These are phyloP conservation scores for Hemerocallis citrina DNA, from an alignment of 106 monocot species.

Conservation along the genomic window DNA sequence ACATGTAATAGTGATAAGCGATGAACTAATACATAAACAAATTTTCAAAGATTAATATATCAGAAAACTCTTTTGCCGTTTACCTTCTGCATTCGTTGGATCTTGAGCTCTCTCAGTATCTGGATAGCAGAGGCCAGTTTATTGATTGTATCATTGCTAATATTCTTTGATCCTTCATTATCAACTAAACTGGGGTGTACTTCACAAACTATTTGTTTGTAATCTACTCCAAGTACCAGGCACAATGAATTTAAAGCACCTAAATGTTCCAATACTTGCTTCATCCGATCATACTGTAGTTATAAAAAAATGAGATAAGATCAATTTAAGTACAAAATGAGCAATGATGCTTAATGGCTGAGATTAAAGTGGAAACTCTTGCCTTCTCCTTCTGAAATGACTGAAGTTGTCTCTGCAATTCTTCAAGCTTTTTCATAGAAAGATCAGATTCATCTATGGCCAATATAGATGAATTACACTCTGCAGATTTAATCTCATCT, in stretches of 20 bases:
- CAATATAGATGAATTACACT: constrained; percentile 13
- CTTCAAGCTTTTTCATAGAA: constrained; percentile 60
- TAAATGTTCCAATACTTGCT: constrained; percentile 50
- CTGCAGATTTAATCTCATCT: constrained; percentile 37
- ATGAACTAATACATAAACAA: no score
- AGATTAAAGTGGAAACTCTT: not conserved
- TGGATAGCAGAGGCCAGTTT: constrained; percentile 33
- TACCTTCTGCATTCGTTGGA: constrained; percentile 88
- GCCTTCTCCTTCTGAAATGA: constrained; percentile 79
- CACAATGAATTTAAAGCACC: constrained; percentile 45
- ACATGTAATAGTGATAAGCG: no score
- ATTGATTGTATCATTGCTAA: constrained; percentile 47
- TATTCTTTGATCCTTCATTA: constrained; percentile 29
- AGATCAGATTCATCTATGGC: constrained; percentile 58
- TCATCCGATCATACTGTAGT: constrained; percentile 46
- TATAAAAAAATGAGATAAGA: not conserved
- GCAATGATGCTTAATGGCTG: no score
- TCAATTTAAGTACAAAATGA: no score
- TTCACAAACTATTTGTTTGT: constrained; percentile 30
- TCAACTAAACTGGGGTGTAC: constrained; percentile 61
- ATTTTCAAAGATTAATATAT: no score
- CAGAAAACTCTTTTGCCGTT: not conserved
- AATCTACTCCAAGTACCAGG: constrained; percentile 68
- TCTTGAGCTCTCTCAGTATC: constrained; percentile 48
- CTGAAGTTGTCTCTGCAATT: constrained; percentile 45